These are phyloP conservation scores for Cymbidium sinense DNA, from an alignment of 106 monocot species.

Conservation along the genomic window DNA sequence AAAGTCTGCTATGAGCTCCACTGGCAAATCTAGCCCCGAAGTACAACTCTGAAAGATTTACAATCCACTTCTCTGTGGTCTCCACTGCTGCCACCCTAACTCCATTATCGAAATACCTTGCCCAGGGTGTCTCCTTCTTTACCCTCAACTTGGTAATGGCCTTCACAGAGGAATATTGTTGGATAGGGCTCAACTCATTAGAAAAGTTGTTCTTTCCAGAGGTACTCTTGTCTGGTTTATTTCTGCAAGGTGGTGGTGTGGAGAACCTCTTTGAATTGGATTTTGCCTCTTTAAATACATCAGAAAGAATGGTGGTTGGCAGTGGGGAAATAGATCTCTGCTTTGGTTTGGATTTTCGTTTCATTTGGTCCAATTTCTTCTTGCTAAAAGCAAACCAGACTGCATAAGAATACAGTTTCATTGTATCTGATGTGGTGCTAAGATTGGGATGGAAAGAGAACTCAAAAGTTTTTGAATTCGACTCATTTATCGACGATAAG, in stretches of 20 bases:
- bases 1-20: conserved; percentile 83
- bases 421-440: conserved; percentile 3
- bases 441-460: conserved; percentile 11
- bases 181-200: background rate
- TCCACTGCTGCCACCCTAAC: conserved; percentile 48
- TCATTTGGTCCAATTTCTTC: background rate
- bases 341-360: conserved; percentile 20
- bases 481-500: background rate
- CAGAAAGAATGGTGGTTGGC: conserved; percentile 25
- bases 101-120: conserved; percentile 45
- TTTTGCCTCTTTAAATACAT: conserved; percentile 47
- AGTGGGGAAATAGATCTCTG: conserved; percentile 30
- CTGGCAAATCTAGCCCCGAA: conserved; percentile 68
- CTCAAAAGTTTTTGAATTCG: background rate
- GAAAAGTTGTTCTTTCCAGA: background rate
- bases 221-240: conserved; percentile 2
- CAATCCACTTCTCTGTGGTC: conserved; percentile 46
- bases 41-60: conserved; percentile 64
- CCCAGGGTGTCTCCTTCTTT: conserved; percentile 41
- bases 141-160: conserved; percentile 3
- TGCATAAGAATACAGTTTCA: background rate
- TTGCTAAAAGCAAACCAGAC: background rate
- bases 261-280: conserved; percentile 41
- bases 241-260: conserved; percentile 24
- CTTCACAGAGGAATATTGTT: background rate